Base-by-base conservation (phyloP, 768 basidiomycete species). In the Lentinula sp. region DNA sequence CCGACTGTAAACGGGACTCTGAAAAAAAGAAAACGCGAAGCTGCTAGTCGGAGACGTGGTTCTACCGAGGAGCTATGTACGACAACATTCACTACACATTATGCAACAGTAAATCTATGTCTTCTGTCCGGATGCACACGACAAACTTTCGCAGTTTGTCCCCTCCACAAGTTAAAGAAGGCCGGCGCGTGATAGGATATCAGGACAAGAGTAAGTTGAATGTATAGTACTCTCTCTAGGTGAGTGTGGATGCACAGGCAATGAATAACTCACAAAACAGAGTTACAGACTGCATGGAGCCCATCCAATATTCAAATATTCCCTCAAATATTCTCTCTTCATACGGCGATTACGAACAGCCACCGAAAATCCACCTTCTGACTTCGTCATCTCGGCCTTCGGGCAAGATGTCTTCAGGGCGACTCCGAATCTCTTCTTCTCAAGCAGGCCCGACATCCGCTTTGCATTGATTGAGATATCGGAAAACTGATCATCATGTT, bases 341-440 rank as follows among this genome's bases (percentile, higher is more conserved):
- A 23, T n/a, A 46, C 45, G 45, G 45, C 10, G 45, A 46, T n/a
- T 46, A 9, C 15, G 5, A 41, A 53, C 39, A 41, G 16, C 52
- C n/a, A 36, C 52, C 28, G 33, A 41, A 16, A 15, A 15, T 52
- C 51, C 7, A 9, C 51, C 51, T 52, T 20, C 51, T 52, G 51
- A 32, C 51, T 20, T 32, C 51, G 51, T 13, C 52, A 36, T 36
- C 52, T 54, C 52, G 39, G 52, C 16, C 28, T 36, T 36, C 33
- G 35, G 39, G 16, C 52, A 54, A 18, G 52, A n/a, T 54, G n/a
- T 52, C 35, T 13, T n/a, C 12, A 50, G 20, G 15, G 12, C 15
- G 7, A 15, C 23, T 15, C 23, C 52, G 33, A 33, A 32, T 68
- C 50, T 37, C 13, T 9, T 20, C 63, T 3, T 65, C 66, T 32